Conservation (phyloP, 345 rosid genomes). For the Citrus sp. region DNA sequence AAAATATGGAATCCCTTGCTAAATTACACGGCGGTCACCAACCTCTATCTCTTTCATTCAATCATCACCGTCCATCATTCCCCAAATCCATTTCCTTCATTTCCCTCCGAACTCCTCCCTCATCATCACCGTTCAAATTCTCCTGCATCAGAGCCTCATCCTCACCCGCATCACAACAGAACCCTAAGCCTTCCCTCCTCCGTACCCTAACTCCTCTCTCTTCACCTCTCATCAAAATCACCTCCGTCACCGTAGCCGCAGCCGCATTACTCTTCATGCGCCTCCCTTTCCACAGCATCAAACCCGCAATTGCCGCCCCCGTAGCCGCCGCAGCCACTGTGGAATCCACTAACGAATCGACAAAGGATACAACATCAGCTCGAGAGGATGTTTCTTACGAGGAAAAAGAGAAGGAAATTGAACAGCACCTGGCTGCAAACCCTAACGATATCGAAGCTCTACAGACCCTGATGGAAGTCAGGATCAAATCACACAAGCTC, state of each 20-base stretch:
- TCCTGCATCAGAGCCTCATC: slow-evolving; percentile 47
- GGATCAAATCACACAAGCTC: slow-evolving; percentile 58
- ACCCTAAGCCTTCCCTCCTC: slow-evolving; percentile 15
- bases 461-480: slow-evolving; percentile 63
- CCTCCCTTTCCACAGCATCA: slow-evolving; percentile 28
- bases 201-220: slow-evolving; percentile 34
- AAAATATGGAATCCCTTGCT: slow-evolving; percentile 57
- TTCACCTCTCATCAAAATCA: slow-evolving; percentile 39
- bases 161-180: slow-evolving; percentile 26
- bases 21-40: slow-evolving; percentile 33
- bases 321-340: slow-evolving; percentile 24
- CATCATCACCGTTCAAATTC: slow-evolving; percentile 30
- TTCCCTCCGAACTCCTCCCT: slow-evolving; percentile 33
- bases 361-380: slow-evolving; percentile 4
- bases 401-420: slow-evolving; percentile 51
- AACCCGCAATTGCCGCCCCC: slow-evolving; percentile 57
- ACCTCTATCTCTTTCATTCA: slow-evolving; percentile 45
- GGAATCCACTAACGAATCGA: slow-evolving; percentile 24
- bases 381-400: slow-evolving; percentile 22
- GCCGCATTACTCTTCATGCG: slow-evolving; percentile 56
- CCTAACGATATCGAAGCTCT: slow-evolving; percentile 52
- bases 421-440: slow-evolving; percentile 36
- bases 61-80: slow-evolving; percentile 35
- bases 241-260: slow-evolving; percentile 57
- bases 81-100: slow-evolving; percentile 29